Conservation (phyloP, 1,139 yeast genomes). For the Nakaseomyces delphensis region DNA sequence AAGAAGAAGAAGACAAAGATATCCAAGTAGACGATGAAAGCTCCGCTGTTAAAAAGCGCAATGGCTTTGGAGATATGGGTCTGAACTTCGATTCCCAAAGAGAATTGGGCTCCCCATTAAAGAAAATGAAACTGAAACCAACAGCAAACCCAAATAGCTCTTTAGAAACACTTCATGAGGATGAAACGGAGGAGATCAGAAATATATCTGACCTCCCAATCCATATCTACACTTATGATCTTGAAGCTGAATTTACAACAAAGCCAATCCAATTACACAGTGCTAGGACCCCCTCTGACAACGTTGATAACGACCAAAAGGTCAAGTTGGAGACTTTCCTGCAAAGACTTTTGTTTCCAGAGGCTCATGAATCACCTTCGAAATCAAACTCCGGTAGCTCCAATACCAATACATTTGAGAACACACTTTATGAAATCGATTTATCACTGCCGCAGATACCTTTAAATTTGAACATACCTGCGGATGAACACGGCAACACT, state of each 20-base stretch:
- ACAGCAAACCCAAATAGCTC: constrained; percentile 7
- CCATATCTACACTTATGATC: constrained; percentile 20
- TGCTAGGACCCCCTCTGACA: constrained; percentile 11
- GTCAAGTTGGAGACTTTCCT: constrained; percentile 27
- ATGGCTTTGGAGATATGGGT: constrained; percentile 9
- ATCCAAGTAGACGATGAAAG: constrained; percentile 9
- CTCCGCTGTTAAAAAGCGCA: constrained; percentile 8
- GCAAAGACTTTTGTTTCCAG: constrained; percentile 28
- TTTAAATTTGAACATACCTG: constrained; percentile 67
- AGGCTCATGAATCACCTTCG: constrained; percentile 12
- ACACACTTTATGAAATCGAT: constrained; percentile 21
- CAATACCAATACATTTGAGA: constrained; percentile 12
- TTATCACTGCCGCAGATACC: constrained; percentile 27
- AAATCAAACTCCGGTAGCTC: not conserved
- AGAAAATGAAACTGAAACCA: constrained; percentile 19
- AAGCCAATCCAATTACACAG: constrained; percentile 15
- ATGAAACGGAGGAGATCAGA: constrained; percentile 5
- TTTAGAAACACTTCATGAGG: constrained; percentile 3
- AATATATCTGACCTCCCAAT: constrained; percentile 10
- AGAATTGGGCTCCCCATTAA: constrained; percentile 26
- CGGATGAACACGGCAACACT: constrained; percentile 89
- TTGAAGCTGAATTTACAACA: constrained; percentile 6
- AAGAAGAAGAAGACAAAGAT: not conserved
- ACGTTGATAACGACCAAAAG: constrained; percentile 19
- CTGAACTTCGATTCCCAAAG: constrained; percentile 13